A percentile compares a stretch with the other conserved stretches of the same genome.
These are phyloP conservation scores for Clonostachys sp. DNA, from an alignment of 2,329 filamentous ascomycete species.

Conservation along the genomic window DNA sequence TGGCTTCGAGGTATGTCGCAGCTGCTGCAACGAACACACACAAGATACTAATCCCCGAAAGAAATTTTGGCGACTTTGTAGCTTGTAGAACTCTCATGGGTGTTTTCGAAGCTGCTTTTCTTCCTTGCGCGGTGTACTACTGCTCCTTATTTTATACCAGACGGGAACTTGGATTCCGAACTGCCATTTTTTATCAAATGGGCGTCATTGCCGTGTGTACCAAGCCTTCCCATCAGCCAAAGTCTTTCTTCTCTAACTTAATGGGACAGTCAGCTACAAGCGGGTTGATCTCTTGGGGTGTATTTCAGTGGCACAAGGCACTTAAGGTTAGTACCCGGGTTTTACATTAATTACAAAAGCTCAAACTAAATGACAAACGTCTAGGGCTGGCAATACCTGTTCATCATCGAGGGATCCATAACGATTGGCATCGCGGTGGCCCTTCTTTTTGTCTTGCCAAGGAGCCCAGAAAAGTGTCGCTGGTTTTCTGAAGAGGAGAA, in stretches of 20 bases:
- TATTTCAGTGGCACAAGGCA: slow-evolving; percentile 12
- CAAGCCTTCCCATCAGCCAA: not conserved
- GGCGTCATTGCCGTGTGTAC: slow-evolving; percentile 11
- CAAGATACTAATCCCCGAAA: slow-evolving; percentile 7
- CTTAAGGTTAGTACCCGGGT: slow-evolving; percentile 5
- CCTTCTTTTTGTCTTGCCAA: slow-evolving; percentile 10
- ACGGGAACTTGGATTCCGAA: slow-evolving; percentile 17
- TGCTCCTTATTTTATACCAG: slow-evolving; percentile 31
- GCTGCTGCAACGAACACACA: slow-evolving; percentile 30
- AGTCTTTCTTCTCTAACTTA: not conserved
- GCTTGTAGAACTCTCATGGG: not conserved
- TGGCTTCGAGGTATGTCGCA: slow-evolving; percentile 26
- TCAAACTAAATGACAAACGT: slow-evolving; percentile 4
- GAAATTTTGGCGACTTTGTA: not conserved
- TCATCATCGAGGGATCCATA: slow-evolving; percentile 17
- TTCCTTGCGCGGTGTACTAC: slow-evolving; percentile 37
- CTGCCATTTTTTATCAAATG: slow-evolving; percentile 8
- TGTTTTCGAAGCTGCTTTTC: slow-evolving; percentile 22
- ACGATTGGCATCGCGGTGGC: slow-evolving; percentile 10
- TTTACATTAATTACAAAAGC: not conserved
- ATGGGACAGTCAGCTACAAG: slow-evolving; percentile 7
- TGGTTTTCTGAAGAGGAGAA: slow-evolving; percentile 15
- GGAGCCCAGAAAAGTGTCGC: slow-evolving; percentile 10
- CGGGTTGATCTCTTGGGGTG: slow-evolving; percentile 15
- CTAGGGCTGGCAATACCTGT: slow-evolving; percentile 18